Conservation (phyloP, 345 rosid species). For the Sonneratia alba region DNA sequence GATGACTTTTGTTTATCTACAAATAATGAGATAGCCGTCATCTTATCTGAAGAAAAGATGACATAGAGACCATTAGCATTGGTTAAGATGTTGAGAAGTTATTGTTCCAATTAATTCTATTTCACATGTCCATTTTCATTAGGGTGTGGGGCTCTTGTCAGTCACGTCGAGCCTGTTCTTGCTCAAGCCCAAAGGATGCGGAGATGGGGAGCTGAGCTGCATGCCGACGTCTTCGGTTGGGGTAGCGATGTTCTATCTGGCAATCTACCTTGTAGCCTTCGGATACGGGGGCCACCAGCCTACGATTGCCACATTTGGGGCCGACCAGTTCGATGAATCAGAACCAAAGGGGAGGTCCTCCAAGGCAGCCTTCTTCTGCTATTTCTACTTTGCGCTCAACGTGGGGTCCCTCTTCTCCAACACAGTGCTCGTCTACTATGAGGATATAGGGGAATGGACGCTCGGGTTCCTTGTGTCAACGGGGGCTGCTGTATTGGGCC, state of each 20-base stretch:
- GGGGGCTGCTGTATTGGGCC: conserved; percentile 62
- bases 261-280: conserved; percentile 69
- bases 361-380: conserved; percentile 84
- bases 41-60: no score
- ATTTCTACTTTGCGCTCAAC: conserved; percentile 83
- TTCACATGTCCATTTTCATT: background rate
- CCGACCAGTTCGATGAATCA: conserved; percentile 92
- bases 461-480: conserved; percentile 85
- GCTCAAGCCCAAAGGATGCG: conserved; percentile 71
- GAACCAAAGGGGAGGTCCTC: conserved; percentile 73
- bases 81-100: no score
- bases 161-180: conserved; percentile 43
- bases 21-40: no score
- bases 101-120: no score
- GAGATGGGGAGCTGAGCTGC: conserved; percentile 46
- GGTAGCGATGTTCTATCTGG: conserved; percentile 46
- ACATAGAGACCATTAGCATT: no score
- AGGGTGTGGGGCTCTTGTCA: conserved; percentile 74
- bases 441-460: conserved; percentile 77
- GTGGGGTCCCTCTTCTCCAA: conserved; percentile 90
- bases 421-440: conserved; percentile 75
- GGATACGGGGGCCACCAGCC: conserved; percentile 98
- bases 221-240: conserved; percentile 54
- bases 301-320: conserved; percentile 86
- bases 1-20: no score